Evolutionary conservation across 2,329 filamentous ascomycete species (phyloP), one percentile per base, ranked within the genome.

Genomic region (Waltergamsia citrina): DNA sequence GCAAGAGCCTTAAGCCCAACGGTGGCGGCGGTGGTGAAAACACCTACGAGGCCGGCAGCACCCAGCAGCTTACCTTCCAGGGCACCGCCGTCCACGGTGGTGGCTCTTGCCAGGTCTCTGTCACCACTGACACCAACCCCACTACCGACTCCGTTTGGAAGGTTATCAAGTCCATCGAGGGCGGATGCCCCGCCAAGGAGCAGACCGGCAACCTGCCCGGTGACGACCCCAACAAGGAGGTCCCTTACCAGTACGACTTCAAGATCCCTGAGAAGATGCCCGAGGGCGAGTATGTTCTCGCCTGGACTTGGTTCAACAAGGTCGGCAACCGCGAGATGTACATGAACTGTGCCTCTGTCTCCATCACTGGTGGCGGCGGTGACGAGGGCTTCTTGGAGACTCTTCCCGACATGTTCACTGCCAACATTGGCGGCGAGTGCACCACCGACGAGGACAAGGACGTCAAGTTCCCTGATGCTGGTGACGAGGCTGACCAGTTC

Each of bases 271-370:
- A 68, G 0, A 73, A 78, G 16, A 69, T 95, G 30, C 74, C 79
- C 7, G 63, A 78, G 2, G 92, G 90, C 4, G 71, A 87, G 26
- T 88, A 83, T 18, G 84, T 79, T 0, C 67, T 96, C 5, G 85
- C 85, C 0, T 96, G 88, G 87, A 86, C 86, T 1, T 96, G 92
- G 92, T 77, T 94, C 59, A 96, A 96, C 66, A 82, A 81, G 39
- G 51, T 94, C 8, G 92, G 92, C 3, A 94, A 94, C 63, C 80
- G 88, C 1, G 92, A 96, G 54, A 86, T 94, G 71, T 95, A 96
- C 69, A 94, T 94, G 87, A 93, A 94, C 70, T 98, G 90, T 47
- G 85, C 82, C 0, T 76, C 85, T 0, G 57, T 94, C 31, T 71
- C 67, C 0, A 67, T 96, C 17, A 74, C 73, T 0, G 73, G 73